Evolutionary conservation across 1,139 yeast genomes (phyloP), one percentile per base, ranked within the genome.

Genomic region (Kurtzmaniella quercitrusa): DNA sequence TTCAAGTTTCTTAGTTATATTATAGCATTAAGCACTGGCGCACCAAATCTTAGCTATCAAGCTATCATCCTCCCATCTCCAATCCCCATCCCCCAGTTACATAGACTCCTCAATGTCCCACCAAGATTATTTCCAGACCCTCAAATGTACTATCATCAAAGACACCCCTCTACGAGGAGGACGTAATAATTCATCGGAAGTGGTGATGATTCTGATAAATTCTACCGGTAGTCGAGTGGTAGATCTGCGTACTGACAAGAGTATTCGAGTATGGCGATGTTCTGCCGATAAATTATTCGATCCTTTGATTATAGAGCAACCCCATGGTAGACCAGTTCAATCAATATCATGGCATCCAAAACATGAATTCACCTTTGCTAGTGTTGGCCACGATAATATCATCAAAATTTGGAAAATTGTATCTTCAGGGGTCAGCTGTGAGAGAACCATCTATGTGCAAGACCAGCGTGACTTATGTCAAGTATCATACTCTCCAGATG

Each of bases 271-370:
- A 14, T 76, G 81, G 77, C 63, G 62, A 44, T 56, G 63, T 39
- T 41, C 49, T 2, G 62, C 56, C 21, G 73, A 65, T 19, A 49
- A 60, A 17, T 50, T 66, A 21, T 46, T 56, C 3, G 68, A 67
- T 5, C 67, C 75, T 0, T 59, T 68, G 15, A 60, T 66, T 2
- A 68, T 77, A 2, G 75, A 68, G 19, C 62, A 64, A 31, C 68
- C 81, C 1, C 82, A 77, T 48, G 65, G 62, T 1, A 66, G 65
- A 46, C 63, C 78, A 2, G 77, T 80, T 1, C 77, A 75, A 40
- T 58, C 73, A 14, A 51, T 85, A 2, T 59, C 79, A 1, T 86
- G 93, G 90, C 73, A 80, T 46, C 86, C 90, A 0, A 56, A 56
- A 14, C 68, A 73, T 40, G 78, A 77, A 19, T 67, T 65, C 38